phyloP scores from a whole-genome alignment of 805 yeast species.

The Wickerhamomyces rabaulensis region DNA sequence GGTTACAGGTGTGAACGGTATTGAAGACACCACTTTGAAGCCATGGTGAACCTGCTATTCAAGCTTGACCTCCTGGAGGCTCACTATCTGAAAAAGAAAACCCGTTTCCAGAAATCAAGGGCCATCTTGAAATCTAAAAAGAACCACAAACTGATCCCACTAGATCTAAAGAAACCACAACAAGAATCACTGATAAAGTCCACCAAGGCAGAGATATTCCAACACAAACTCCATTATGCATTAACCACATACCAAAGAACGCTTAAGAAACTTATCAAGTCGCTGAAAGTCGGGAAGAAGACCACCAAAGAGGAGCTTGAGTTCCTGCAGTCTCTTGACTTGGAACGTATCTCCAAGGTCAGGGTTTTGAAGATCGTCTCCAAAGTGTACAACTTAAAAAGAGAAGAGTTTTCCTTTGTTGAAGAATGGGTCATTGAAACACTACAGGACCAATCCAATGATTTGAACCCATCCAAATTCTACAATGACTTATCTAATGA shows the following conservation, averaged over 20 bases:
- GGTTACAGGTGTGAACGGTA: not conserved
- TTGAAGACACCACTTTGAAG: too few species aligned
- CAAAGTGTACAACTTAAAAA: constrained; percentile 11
- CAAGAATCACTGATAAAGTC: constrained; percentile 41
- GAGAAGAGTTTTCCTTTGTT: constrained; percentile 16
- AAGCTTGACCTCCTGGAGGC: constrained; percentile 9
- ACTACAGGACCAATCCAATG: constrained; percentile 25
- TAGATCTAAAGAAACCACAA: constrained; percentile 25
- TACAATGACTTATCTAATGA: constrained; percentile 33
- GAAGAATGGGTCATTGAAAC: constrained; percentile 21
- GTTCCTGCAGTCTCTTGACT: constrained; percentile 20
- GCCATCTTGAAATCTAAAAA: constrained; percentile 3
- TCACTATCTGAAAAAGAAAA: constrained; percentile 6
- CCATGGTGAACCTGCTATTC: constrained; percentile 2
- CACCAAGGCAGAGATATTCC: constrained; percentile 40
- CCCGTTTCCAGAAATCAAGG: constrained; percentile 8
- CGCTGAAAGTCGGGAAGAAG: constrained; percentile 11
- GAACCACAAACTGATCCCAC: constrained; percentile 8
- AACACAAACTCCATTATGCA: constrained; percentile 44
- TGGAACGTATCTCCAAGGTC: constrained; percentile 20
- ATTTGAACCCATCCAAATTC: constrained; percentile 40
- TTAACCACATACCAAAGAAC: constrained; percentile 35
- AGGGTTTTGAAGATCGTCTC: constrained; percentile 16
- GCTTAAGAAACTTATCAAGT: constrained; percentile 25
- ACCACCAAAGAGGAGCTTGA: constrained; percentile 8